Evolutionary conservation across 495 filamentous ascomycete genomes (phyloP).

Genomic region (Polyplosphaeria fusca): DNA sequence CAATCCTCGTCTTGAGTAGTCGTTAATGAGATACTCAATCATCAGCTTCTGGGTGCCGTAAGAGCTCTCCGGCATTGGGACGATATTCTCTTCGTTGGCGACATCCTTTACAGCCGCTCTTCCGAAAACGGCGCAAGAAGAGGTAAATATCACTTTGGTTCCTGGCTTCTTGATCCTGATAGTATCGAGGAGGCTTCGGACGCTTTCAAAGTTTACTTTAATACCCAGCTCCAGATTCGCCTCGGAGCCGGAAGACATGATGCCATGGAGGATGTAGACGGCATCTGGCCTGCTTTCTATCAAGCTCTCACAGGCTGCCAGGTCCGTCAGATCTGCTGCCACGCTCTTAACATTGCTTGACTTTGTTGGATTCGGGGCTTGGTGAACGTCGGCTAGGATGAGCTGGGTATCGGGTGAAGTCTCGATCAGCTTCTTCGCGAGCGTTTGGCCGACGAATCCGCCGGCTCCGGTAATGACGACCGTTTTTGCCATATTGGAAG

Average conservation of each 20-base stretch:
- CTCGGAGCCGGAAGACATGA: constrained; percentile 32
- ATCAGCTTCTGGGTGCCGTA: constrained; percentile 35
- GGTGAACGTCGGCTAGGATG: constrained; percentile 28
- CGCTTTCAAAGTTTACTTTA: constrained; percentile 35
- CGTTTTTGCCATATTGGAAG: constrained; percentile 2
- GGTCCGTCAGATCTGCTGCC: constrained; percentile 27
- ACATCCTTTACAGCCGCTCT: constrained; percentile 23
- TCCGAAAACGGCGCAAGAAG: constrained; percentile 31
- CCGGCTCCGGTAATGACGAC: constrained; percentile 31
- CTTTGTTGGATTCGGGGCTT: constrained; percentile 25
- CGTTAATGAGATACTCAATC: constrained; percentile 34
- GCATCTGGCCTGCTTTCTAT: constrained; percentile 14
- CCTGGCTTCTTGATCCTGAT: constrained; percentile 19
- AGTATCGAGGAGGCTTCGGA: constrained; percentile 26
- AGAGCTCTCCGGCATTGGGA: constrained; percentile 29
- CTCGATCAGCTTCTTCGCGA: constrained; percentile 24
- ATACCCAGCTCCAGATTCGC: constrained; percentile 32
- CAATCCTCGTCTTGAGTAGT: constrained; percentile 31
- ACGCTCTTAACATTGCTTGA: constrained; percentile 25
- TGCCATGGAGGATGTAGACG: constrained; percentile 35
- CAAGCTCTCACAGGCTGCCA: constrained; percentile 11
- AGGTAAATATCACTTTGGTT: constrained; percentile 33
- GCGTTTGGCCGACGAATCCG: constrained; percentile 34
- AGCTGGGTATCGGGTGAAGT: constrained; percentile 13
- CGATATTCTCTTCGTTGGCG: constrained; percentile 25